Base-by-base conservation (phyloP, 75 land plant species). In the Chamaecyparis obtusa region DNA sequence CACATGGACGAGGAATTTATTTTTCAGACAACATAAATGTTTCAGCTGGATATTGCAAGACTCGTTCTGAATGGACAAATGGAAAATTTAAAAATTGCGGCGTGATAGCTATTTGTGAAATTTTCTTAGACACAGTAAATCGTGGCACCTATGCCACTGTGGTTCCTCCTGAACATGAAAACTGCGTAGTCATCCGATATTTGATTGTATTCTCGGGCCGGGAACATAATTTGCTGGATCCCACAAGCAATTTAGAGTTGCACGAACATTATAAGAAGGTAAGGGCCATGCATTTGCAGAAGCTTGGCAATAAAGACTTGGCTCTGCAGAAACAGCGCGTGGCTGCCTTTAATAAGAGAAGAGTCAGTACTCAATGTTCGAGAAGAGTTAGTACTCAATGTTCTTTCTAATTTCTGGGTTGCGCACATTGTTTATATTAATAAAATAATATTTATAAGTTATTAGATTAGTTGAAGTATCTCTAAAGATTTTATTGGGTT, bases 91-190 rank as follows among this genome's bases (percentile, higher is more conserved):
- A 51, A 64, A 43, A 80, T 39, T 89, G 91, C 14, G 81, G 43
- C 16, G 89, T 89, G 69, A 39, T 87, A 11, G 89, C 89, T 17
- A 90, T 90, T 85, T 87, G 89, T 60, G 91, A 87, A 39, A 85
- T 90, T 16, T 75, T 88, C 75, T 77, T 85, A 11, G 89, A 71
- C 11, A 35, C 81, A 44, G 71, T 30, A 35, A 83, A 84, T 39
- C 75, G 7, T 14, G 15, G 35, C 21, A 14, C 36, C 36, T 32
- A 72, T 72, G 11, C 76, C 37, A 72, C 36, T 17, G 89, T 90
- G 8, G 89, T 90, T 36, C 91, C 91, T 6, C 89, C 83, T 14
- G 89, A 90, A 55, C 24, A 85, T 71, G 87, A 90, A 72, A 85
- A 33, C 14, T 46, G 85, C 77, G 89, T 90, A 24, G 89, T 89